Base-by-base conservation (phyloP, 1,284 basidiomycete species). In the Leccinum subatratum region DNA sequence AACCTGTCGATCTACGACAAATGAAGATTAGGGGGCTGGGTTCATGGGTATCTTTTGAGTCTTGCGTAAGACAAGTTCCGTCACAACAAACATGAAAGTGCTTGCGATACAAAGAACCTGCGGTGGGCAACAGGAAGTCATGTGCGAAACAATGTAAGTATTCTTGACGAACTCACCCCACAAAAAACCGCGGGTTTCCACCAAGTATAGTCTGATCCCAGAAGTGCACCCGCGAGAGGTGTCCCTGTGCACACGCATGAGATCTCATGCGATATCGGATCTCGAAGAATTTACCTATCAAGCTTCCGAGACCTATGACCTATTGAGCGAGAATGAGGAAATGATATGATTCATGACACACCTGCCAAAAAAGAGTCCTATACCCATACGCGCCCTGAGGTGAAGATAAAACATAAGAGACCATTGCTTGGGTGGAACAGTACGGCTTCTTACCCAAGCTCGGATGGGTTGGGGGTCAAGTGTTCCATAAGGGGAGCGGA, bases 391-490 rank as follows among this genome's bases (percentile, higher is more conserved):
- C 20, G 74, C 66, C 32, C 74, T 75, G 63, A 11, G 8, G 48
- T 9, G 2, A 39, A 34, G n/a, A n/a, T 58, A 25, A 58, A 56
- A 57, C 2, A 45, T 68, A 20, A 65, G 61, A 39, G 7, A 4
- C n/a, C 4, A 22, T n/a, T 11, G 3, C 18, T 4, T 32, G 11
- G 25, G 12, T 22, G 14, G 14, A 51, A 59, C 9, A 39, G 51
- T 3, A 25, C 0, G 20, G 28, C 54, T 48, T 60, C 72, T 22
- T 60, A 75, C 75, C 79, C 79, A 7, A 80, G 70, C 57, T 80
- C 77, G 12, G 76, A 75, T 18, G 75, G 63, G 56, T 80, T 72
- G 16, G 65, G 66, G 4, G 79, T 79, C 30, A 80, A 68, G 16
- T 64, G 62, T 22, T 75, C 68, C 9, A 78, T 68, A n/a, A 80